Evolutionary conservation across 1,139 yeast genomes (phyloP), one percentile per base, ranked within the genome.

Genomic region (Debaryomyces singareniensis): DNA sequence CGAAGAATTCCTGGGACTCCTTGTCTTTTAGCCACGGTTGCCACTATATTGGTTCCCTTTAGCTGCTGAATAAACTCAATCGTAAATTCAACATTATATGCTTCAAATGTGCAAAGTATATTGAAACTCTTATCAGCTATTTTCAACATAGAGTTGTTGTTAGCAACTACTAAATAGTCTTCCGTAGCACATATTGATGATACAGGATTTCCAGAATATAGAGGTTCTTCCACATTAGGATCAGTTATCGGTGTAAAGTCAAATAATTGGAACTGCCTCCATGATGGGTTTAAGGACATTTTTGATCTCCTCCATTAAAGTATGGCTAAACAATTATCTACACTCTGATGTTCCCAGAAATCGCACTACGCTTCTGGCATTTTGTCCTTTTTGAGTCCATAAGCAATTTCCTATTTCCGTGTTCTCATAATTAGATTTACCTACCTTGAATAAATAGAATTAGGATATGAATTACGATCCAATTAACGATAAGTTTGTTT

Each of bases 261-360:
- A 53, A 84, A 87, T 55, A 91, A 80, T 42, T 84, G 89, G 56
- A 91, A 84, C 45, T 84, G 95, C 37, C 93, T 69, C 96, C 96
- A 87, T 16, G 77, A 60, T 11, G 68, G 37, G 7, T 54, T 48
- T 16, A 51, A 29, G 1, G 56, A 43, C 51, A 49, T 47, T 15
- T 16, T 24, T n/a, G n/a, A n/a, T n/a, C n/a, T n/a, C n/a, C n/a
- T n/a, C n/a, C n/a, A n/a, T n/a, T n/a, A n/a, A n/a, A n/a, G n/a
- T n/a, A n/a, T n/a, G n/a, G n/a, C n/a, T n/a, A n/a, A n/a, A n/a
- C n/a, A n/a, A n/a, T n/a, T n/a, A n/a, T n/a, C n/a, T n/a, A n/a
- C n/a, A n/a, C n/a, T n/a, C n/a, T n/a, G n/a, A n/a, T n/a, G n/a
- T n/a, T n/a, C n/a, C n/a, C n/a, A n/a, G n/a, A n/a, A n/a, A n/a